These are phyloP conservation scores for Euphrasia arctica DNA, from an alignment of 305 asterid genomes.

Conservation along the genomic window DNA sequence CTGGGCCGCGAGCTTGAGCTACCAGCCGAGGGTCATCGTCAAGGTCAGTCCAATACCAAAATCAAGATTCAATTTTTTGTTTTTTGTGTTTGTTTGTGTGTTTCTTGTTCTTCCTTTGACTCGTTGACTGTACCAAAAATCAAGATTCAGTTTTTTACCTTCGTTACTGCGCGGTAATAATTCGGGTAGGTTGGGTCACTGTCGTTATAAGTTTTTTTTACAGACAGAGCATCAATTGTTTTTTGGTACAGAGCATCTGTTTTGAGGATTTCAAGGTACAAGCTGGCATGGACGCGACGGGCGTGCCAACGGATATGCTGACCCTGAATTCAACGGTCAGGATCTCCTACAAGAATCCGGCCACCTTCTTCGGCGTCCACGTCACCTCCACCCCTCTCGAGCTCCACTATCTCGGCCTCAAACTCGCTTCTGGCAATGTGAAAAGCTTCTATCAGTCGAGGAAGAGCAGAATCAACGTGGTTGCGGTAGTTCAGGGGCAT, in stretches of 20 bases:
- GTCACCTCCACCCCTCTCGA: constrained; percentile 68
- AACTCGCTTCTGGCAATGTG: constrained; percentile 74
- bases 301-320: constrained; percentile 89
- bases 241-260: constrained; percentile 48
- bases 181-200: too few species aligned
- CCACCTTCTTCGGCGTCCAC: constrained; percentile 83
- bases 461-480: constrained; percentile 54
- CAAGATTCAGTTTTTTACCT: too few species aligned
- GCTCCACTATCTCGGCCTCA: constrained; percentile 61
- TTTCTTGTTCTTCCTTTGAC: not conserved
- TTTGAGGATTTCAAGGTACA: constrained; percentile 73
- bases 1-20: constrained; percentile 67
- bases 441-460: constrained; percentile 63
- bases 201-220: constrained; percentile 21
- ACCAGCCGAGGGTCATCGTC: constrained; percentile 53
- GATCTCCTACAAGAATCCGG: constrained; percentile 67
- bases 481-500: constrained; percentile 47
- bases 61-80: too few species aligned
- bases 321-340: constrained; percentile 79
- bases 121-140: not conserved
- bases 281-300: constrained; percentile 82
- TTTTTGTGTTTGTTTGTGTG: too few species aligned
- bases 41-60: constrained; percentile 41
- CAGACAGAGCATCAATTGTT: constrained; percentile 9
- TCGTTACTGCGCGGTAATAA: too few species aligned